Conservation (phyloP, 208 protist genomes). For the Leishmania mexicana region DNA sequence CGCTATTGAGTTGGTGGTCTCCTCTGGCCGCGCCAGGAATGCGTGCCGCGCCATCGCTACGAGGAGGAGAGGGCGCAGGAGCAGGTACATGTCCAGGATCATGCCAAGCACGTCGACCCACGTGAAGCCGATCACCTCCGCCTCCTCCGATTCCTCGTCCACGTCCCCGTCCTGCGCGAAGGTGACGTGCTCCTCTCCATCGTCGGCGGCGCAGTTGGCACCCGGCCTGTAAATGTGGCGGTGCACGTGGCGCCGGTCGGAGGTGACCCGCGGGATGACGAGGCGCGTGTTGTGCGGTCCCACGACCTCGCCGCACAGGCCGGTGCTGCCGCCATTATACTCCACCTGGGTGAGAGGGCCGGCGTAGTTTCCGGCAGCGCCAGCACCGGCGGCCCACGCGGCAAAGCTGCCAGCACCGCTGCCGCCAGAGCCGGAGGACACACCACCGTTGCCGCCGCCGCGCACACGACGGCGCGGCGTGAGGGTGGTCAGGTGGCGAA, state of each 20-base stretch:
- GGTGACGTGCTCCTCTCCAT: constrained; percentile 18
- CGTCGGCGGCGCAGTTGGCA: neutral
- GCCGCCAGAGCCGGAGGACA: constrained; percentile 3
- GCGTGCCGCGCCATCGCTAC: constrained; percentile 46
- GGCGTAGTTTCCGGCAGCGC: neutral
- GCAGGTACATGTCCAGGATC: constrained; percentile 62
- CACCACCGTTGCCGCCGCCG: constrained; percentile 14
- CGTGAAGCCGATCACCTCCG: constrained; percentile 55
- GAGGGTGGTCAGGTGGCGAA: constrained; percentile 22
- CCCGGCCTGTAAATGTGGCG: constrained; percentile 15
- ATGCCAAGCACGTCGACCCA: constrained; percentile 74
- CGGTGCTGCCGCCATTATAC: constrained; percentile 5
- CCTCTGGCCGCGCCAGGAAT: constrained; percentile 38
- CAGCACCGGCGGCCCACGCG: neutral
- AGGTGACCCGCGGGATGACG: constrained; percentile 77
- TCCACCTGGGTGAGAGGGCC: constrained; percentile 2
- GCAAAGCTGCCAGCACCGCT: constrained; percentile 1
- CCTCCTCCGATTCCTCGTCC: constrained; percentile 26
- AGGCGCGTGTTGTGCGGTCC: constrained; percentile 47
- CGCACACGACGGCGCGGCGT: constrained; percentile 16
- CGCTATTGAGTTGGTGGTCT: constrained; percentile 29
- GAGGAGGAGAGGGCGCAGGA: constrained; percentile 74
- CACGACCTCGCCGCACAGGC: constrained; percentile 22
- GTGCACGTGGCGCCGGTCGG: constrained; percentile 35
- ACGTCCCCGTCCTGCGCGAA: constrained; percentile 22